These are phyloP conservation scores for Fusarium ambrosium DNA, from an alignment of 2,329 filamentous ascomycete genomes.

Conservation along the genomic window DNA sequence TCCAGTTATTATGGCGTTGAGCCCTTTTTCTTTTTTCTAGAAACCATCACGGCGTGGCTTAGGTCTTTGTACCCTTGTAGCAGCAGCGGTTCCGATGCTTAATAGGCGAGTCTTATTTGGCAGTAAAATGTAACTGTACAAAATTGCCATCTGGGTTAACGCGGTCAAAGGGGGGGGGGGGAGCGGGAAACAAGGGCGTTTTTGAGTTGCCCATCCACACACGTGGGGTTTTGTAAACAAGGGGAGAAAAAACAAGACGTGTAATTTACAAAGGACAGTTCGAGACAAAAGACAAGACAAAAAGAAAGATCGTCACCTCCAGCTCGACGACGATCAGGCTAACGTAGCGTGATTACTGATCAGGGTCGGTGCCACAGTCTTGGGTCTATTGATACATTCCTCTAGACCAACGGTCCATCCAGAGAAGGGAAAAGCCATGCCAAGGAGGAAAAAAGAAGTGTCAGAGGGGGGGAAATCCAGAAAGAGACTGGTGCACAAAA, in stretches of 20 bases:
- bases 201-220: background rate
- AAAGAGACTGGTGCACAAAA: background rate
- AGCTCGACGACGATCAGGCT: background rate
- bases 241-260: background rate
- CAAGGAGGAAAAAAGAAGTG: background rate
- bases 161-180: background rate
- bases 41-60: background rate
- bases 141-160: background rate
- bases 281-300: background rate
- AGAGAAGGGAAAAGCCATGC: background rate
- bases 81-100: background rate
- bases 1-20: background rate
- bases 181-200: background rate
- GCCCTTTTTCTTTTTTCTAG: slow-evolving; percentile 9
- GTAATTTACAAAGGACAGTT: background rate
- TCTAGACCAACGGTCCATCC: background rate
- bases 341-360: slow-evolving; percentile 25
- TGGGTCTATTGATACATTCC: slow-evolving; percentile 12
- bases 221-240: background rate
- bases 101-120: background rate
- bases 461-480: background rate
- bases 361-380: background rate
- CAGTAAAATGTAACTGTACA: too few species aligned
- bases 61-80: background rate
- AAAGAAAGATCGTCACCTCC: background rate